Base-by-base conservation (phyloP, 2,329 filamentous ascomycete species). In the Aspergillus transmontanensis region DNA sequence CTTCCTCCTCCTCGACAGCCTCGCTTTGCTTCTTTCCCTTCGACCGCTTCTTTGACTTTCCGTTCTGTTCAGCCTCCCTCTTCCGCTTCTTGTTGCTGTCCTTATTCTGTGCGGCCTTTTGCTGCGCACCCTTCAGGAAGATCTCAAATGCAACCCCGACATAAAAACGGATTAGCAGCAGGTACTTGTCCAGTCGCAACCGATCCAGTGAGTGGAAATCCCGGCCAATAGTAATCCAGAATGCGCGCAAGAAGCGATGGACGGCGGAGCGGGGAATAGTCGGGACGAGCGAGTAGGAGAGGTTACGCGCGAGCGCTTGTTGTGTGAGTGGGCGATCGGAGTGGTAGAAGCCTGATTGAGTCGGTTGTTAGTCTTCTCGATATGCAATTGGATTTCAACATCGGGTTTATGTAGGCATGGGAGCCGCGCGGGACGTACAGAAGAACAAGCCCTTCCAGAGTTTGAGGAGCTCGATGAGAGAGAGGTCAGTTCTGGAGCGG, bases 371-470 rank as follows among this genome's bases (percentile, higher is more conserved):
- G 32, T 39, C n/a, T 28, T 54, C 39, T 41, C 39, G 19, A 41
- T 41, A n/a, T 41, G 19, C 19, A n/a, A 41, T 41, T 41, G 16
- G 6, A 41, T 41, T 41, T 41, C 16, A 19, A 41, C 36, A 2
- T 41, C 5, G 34, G 34, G 34, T n/a, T 7, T 19, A 41, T n/a
- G 39, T 41, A 41, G 39, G 39, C 39, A n/a, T 4, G 30, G 58
- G 41, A 26, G 21, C 51, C 48, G 41, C 23, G n/a, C 39, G 14
- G 5, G 23, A 68, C 81, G 59, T 81, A 86, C 86, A 88, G 84
- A 93, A 97, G 83, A 95, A 97, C 23, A 98, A 86, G 6, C 93
- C 94, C 76, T 96, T 96, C 93, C 93, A 97, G 68, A 98, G 86
- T 82, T 97, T 97, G 64, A 94, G 83, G 57, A 92, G 83, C 68